These are phyloP conservation scores for Carpinus viminea DNA, from an alignment of 306 rosid species.

Conservation along the genomic window DNA sequence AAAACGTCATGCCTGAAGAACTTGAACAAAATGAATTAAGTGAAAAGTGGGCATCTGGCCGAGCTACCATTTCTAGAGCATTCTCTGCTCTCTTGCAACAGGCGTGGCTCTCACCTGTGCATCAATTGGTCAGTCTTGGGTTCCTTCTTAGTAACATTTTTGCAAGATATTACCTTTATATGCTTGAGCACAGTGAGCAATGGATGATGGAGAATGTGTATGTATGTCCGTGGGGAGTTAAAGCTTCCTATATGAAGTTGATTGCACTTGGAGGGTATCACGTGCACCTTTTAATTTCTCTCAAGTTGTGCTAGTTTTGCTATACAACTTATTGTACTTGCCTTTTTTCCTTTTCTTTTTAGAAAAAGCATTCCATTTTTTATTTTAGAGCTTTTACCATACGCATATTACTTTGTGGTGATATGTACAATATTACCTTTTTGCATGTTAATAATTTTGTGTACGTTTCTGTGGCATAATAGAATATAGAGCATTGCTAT, in stretches of 20 bases:
- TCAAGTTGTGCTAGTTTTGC: not conserved
- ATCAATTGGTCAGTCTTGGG: conserved; percentile 52
- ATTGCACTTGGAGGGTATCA: not conserved
- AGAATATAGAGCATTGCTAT: not conserved
- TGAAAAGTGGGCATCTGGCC: conserved; percentile 58
- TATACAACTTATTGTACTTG: not conserved
- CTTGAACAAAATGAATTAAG: conserved; percentile 46
- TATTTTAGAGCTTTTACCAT: not conserved
- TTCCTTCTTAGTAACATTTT: conserved; percentile 13
- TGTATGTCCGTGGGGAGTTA: not conserved
- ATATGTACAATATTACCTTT: not conserved
- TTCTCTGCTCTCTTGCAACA: conserved; percentile 78
- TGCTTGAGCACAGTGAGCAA: conserved; percentile 13
- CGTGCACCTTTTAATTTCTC: not conserved
- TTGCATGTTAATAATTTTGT: not conserved
- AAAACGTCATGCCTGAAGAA: conserved; percentile 54
- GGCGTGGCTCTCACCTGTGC: conserved; percentile 69
- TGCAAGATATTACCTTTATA: conserved; percentile 15
- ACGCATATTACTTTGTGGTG: not conserved
- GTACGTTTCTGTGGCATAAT: not conserved
- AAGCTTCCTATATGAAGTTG: not conserved
- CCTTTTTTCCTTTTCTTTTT: not conserved
- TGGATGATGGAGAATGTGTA: not conserved
- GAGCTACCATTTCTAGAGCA: conserved; percentile 50
- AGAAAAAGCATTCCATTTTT: not conserved